Base-by-base conservation (phyloP, 2,329 filamentous ascomycete species). In the Penicillium crustosum region DNA sequence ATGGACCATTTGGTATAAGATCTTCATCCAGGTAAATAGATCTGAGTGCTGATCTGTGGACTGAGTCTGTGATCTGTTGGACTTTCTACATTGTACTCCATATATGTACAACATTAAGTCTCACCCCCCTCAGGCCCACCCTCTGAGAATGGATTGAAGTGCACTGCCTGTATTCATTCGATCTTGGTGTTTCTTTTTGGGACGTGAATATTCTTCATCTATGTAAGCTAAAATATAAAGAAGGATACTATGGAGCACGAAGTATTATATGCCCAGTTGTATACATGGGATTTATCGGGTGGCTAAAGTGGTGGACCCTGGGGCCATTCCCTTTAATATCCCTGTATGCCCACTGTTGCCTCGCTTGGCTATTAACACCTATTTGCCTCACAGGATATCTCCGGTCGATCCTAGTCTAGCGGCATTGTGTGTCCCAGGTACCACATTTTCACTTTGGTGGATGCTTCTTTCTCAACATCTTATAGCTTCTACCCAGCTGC, bases 321-420 rank as follows among this genome's bases (percentile, higher is more conserved):
- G 51, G 38, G 45, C 52, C 42, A 53, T 57, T 61, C 58, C 54
- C 52, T 58, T 65, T 66, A 66, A 64, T 64, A 66, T 63, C 63
- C 54, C 41, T 49, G 54, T 70, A 69, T 72, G 70, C 66, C 67
- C 69, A 72, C 68, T 57, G 60, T 61, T 60, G 19, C 60, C 61
- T 63, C 57, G 62, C 64, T 69, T 67, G 63, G 60, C 64, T 63
- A 59, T 62, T 36, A 51, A 44, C 6, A 29, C 47, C 33, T 53
- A 50, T 58, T 58, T 60, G 49, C 53, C 49, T 44, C 55, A 57
- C 43, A 57, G 48, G 53, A 61, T 59, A 61, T 62, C 59, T 61
- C 58, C 54, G 56, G 57, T 53, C 50, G 63, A 64, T 61, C 53
- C 55, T 52, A 38, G 41, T 41, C 55, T 52, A 29, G 53, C 50